Evolutionary conservation across 441 rosid genomes (phyloP).

Genomic region (Theobroma grandiflorum): DNA sequence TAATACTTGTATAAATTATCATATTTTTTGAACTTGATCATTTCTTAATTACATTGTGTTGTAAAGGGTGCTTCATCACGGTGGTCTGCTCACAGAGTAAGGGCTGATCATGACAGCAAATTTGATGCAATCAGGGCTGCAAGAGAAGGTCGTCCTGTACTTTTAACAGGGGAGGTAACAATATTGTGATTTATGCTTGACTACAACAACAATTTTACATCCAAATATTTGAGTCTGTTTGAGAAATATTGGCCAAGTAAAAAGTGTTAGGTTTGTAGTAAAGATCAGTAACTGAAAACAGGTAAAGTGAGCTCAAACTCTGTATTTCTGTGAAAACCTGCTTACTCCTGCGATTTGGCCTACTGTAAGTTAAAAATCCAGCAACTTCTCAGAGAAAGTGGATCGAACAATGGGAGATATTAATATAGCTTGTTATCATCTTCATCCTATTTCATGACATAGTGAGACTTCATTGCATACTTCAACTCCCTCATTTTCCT

Average conservation of each 20-base stretch:
- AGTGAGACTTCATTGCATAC: not conserved
- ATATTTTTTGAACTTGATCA: constrained; percentile 12
- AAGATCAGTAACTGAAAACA: not conserved
- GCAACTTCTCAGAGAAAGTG: not conserved
- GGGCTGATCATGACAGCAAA: constrained; percentile 51
- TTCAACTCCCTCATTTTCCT: not conserved
- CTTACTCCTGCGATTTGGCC: not conserved
- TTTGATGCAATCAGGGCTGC: constrained; percentile 76
- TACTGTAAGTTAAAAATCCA: not conserved
- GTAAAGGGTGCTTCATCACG: constrained; percentile 77
- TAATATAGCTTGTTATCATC: not conserved
- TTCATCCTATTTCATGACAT: not conserved
- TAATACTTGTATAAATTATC: not conserved
- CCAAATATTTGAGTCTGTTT: not conserved
- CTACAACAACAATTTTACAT: not conserved
- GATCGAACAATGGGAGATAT: not conserved
- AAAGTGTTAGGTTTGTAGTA: constrained; percentile 5
- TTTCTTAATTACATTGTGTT: not conserved
- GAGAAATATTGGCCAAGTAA: not conserved
- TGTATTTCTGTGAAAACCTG: not conserved
- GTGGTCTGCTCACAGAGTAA: constrained; percentile 82
- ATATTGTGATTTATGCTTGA: constrained; percentile 11
- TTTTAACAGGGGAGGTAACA: constrained; percentile 90
- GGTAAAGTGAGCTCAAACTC: not conserved
- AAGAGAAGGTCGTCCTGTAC: constrained; percentile 70